These are phyloP conservation scores for Lanmaoa pseudosensibilis DNA, from an alignment of 768 basidiomycete species.

Conservation along the genomic window DNA sequence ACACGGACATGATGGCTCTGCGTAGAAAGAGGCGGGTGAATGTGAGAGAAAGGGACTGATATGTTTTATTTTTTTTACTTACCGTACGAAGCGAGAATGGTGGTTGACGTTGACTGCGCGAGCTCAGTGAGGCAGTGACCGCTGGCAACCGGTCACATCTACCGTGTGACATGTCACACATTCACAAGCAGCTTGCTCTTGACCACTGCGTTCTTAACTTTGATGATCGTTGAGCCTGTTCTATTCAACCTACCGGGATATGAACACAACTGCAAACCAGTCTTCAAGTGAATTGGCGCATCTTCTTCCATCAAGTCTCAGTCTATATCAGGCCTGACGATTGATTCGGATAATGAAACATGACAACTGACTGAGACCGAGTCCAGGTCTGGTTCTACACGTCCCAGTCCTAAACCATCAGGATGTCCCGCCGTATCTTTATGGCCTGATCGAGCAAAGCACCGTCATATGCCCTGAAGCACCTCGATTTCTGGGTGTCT, in stretches of 20 bases:
- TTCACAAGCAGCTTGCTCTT: background rate
- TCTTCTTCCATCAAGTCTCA: background rate
- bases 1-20: conserved; percentile 30
- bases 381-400: background rate
- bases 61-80: conserved; percentile 11
- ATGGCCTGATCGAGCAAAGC: background rate
- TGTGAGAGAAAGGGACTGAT: background rate
- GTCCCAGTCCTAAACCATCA: background rate
- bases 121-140: conserved; percentile 12
- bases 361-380: background rate
- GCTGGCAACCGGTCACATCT: conserved; percentile 13
- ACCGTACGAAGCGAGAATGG: conserved; percentile 24
- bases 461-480: background rate
- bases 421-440: no score
- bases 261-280: background rate
- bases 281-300: background rate
- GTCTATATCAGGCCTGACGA: background rate
- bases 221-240: background rate
- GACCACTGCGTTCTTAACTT: background rate
- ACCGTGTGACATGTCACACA: conserved; percentile 22
- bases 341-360: background rate
- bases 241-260: background rate
- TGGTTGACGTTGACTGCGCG: conserved; percentile 22
- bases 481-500: background rate
- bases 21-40: background rate